phyloP scores from a whole-genome alignment of 225 moss, liverwort and hornwort genomes.

The Pseudoscleropodium purum region DNA sequence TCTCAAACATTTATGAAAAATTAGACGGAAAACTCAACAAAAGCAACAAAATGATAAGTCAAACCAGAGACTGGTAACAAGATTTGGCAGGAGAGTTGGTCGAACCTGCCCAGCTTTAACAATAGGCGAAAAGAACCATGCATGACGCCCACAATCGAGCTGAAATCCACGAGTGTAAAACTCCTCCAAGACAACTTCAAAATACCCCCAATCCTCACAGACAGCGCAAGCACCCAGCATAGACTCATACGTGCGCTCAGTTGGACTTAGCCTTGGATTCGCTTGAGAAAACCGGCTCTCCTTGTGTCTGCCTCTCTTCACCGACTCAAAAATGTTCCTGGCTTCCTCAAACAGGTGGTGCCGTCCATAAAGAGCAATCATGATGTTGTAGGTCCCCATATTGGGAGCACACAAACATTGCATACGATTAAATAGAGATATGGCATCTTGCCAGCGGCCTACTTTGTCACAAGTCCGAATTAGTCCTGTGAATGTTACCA shows the following conservation, averaged over 20 bases:
- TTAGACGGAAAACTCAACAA: neutral
- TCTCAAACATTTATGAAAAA: neutral
- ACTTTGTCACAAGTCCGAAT: conserved; percentile 75
- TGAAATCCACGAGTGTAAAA: conserved; percentile 54
- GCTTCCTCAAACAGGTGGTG: conserved; percentile 66
- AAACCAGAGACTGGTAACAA: neutral
- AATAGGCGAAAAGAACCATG: conserved; percentile 58
- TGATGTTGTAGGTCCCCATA: conserved; percentile 79
- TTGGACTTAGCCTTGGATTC: conserved; percentile 39
- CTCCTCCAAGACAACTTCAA: conserved; percentile 50
- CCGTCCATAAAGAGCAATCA: conserved; percentile 83
- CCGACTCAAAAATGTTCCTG: conserved; percentile 45
- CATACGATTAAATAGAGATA: conserved; percentile 71
- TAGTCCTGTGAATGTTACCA: conserved; percentile 83
- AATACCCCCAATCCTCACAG: conserved; percentile 65
- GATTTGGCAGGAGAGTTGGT: neutral
- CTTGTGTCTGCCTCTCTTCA: conserved; percentile 57
- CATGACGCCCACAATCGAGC: conserved; percentile 52
- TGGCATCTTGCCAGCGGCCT: conserved; percentile 74
- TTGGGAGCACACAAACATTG: conserved; percentile 68
- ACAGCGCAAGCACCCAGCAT: conserved; percentile 75
- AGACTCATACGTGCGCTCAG: conserved; percentile 62
- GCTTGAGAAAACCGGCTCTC: conserved; percentile 6
- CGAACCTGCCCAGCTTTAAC: conserved; percentile 65
- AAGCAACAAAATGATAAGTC: neutral